phyloP scores from a whole-genome alignment of 2,329 filamentous ascomycete species.

The Diaporthe vaccinii region DNA sequence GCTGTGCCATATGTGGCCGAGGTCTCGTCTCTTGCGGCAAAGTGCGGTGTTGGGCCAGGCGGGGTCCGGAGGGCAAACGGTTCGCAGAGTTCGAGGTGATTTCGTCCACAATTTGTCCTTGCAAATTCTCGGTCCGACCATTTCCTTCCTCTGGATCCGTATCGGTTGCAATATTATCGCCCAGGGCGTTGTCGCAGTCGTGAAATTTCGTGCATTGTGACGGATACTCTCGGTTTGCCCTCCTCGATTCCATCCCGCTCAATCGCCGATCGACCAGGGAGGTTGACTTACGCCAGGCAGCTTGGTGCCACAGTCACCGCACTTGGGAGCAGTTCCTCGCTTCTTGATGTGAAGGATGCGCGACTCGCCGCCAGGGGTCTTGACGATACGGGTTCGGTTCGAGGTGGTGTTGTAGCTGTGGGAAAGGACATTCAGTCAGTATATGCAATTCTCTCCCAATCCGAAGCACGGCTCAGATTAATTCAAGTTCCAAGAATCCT shows the following conservation, averaged over 20 bases:
- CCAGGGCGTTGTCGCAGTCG: not conserved
- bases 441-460: constrained; percentile 24
- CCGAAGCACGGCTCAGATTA: not conserved
- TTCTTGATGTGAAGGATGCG: constrained; percentile 99
- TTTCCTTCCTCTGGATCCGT: not conserved
- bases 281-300: constrained; percentile 90
- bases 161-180: not conserved
- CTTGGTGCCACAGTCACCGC: constrained; percentile 98
- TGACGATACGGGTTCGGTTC: constrained; percentile 96
- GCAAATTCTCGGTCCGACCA: not conserved
- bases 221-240: constrained; percentile 1
- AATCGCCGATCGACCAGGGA: constrained; percentile 36
- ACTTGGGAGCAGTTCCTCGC: constrained; percentile 98
- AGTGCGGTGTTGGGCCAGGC: not conserved
- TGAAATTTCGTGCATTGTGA: constrained; percentile 1
- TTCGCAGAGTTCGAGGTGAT: not conserved
- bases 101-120: not conserved
- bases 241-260: constrained; percentile 29
- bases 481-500: constrained; percentile 56
- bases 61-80: constrained; percentile 8
- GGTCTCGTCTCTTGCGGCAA: not conserved
- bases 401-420: constrained; percentile 96
- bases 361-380: constrained; percentile 96
- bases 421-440: constrained; percentile 42
- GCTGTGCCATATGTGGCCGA: not conserved